These are phyloP conservation scores for Friedmanniomyces endolithicus DNA, from an alignment of 495 filamentous ascomycete species.

Conservation along the genomic window DNA sequence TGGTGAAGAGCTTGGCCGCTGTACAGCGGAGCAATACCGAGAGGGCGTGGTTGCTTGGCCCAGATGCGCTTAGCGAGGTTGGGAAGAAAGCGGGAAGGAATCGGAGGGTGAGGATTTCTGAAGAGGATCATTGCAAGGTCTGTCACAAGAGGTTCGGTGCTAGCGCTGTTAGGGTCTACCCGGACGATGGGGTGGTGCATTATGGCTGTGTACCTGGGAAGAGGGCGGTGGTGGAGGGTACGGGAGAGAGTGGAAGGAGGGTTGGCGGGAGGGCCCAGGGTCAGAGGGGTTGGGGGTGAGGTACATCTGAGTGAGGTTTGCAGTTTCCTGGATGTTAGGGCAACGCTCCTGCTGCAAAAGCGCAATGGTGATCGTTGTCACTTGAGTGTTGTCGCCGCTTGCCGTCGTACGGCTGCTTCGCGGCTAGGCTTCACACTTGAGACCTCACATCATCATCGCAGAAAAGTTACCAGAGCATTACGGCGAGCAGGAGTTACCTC, in stretches of 20 bases:
- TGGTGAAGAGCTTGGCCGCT: slow-evolving; percentile 62
- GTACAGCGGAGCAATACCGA: slow-evolving; percentile 62
- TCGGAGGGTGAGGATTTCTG: slow-evolving; percentile 62
- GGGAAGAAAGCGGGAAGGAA: slow-evolving; percentile 45
- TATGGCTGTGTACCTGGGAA: slow-evolving; percentile 27
- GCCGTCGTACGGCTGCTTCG: no score
- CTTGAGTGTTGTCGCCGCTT: no score
- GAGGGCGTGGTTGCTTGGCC: slow-evolving; percentile 54
- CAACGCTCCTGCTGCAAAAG: no score
- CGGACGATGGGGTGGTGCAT: slow-evolving; percentile 43
- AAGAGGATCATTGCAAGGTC: slow-evolving; percentile 79
- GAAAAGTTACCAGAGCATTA: no score
- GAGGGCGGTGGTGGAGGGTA: neutral
- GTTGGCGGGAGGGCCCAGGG: neutral
- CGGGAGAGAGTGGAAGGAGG: neutral
- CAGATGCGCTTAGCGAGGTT: slow-evolving; percentile 36
- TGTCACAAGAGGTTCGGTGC: slow-evolving; percentile 87
- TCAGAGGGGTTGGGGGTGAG: slow-evolving; percentile 1
- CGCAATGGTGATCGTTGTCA: no score
- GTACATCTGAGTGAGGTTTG: neutral
- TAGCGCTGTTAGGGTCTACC: slow-evolving; percentile 68
- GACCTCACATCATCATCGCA: no score
- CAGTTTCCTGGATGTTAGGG: no score
- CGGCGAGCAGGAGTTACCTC: no score
- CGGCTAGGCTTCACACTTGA: no score